Evolutionary conservation across 1,284 basidiomycete species (phyloP).

Genomic region (Rhizopogon parksii): DNA sequence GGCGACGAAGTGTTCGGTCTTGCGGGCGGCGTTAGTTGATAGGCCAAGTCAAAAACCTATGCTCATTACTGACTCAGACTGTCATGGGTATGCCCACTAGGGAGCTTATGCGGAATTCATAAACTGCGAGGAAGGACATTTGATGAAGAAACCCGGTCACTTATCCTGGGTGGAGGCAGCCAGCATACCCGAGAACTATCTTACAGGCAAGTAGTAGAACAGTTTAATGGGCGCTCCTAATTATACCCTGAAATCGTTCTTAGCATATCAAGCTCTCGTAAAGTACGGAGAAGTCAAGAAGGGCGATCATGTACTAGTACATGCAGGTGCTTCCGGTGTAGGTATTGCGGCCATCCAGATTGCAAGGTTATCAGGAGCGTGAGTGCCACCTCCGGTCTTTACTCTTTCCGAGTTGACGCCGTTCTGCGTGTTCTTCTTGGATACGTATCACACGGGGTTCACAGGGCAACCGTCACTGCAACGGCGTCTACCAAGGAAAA

Average conservation of each 20-base stretch:
- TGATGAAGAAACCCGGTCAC: conserved; percentile 70
- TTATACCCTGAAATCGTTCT: conserved; percentile 5
- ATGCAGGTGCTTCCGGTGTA: conserved; percentile 88
- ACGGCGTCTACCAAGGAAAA: conserved; percentile 87
- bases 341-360: conserved; percentile 90
- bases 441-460: conserved; percentile 1
- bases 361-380: conserved; percentile 71
- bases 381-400: conserved; percentile 26
- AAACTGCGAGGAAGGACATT: conserved; percentile 56
- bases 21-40: conserved; percentile 48
- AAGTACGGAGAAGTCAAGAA: conserved; percentile 62
- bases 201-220: conserved; percentile 56
- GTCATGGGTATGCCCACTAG: conserved; percentile 37
- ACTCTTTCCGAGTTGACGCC: conserved; percentile 1
- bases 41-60: background rate
- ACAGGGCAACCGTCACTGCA: conserved; percentile 65
- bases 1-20: conserved; percentile 89
- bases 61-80: conserved; percentile 8
- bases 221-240: conserved; percentile 8
- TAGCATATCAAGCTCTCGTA: conserved; percentile 80
- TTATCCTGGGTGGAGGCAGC: conserved; percentile 83
- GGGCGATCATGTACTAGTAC: conserved; percentile 78
- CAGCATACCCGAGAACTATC: conserved; percentile 78
- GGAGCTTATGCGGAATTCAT: conserved; percentile 94
- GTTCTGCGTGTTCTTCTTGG: conserved; percentile 8